Evolutionary conservation across 1,139 yeast species (phyloP).

Genomic region (Geotrichum klebahnii): DNA sequence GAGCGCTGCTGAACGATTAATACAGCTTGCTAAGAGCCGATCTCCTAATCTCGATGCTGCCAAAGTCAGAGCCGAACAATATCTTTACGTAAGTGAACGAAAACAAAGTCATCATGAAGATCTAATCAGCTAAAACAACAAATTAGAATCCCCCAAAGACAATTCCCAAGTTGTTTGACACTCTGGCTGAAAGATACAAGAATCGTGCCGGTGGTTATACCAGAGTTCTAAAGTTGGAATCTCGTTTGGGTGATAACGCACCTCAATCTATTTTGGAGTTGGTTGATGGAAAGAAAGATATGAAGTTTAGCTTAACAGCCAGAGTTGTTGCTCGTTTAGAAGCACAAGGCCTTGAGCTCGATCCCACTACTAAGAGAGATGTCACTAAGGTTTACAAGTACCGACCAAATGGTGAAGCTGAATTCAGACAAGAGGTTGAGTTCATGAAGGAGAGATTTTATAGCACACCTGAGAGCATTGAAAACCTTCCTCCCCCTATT

Average conservation of each 20-base stretch:
- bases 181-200: conserved; percentile 59
- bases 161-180: conserved; percentile 61
- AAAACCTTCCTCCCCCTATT: conserved; percentile 22
- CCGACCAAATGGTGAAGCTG: conserved; percentile 49
- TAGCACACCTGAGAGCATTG: conserved; percentile 27
- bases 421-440: conserved; percentile 61
- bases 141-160: conserved; percentile 44
- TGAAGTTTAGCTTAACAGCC: conserved; percentile 74
- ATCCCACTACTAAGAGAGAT: conserved; percentile 56
- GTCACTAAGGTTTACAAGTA: conserved; percentile 49
- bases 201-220: conserved; percentile 78
- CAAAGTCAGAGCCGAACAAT: conserved; percentile 29
- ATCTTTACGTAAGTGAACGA: conserved; percentile 27
- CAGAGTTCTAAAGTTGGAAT: conserved; percentile 76
- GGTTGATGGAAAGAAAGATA: conserved; percentile 73
- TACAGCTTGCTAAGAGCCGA: conserved; percentile 46
- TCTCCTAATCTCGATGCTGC: conserved; percentile 31
- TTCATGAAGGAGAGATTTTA: conserved; percentile 59
- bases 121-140: conserved; percentile 28
- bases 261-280: conserved; percentile 86
- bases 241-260: conserved; percentile 85
- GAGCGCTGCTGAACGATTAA: conserved; percentile 52
- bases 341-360: conserved; percentile 59
- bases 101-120: conserved; percentile 9
- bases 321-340: conserved; percentile 76